Base-by-base conservation (phyloP, 306 rosid genomes). In the Vigna nakashimae region DNA sequence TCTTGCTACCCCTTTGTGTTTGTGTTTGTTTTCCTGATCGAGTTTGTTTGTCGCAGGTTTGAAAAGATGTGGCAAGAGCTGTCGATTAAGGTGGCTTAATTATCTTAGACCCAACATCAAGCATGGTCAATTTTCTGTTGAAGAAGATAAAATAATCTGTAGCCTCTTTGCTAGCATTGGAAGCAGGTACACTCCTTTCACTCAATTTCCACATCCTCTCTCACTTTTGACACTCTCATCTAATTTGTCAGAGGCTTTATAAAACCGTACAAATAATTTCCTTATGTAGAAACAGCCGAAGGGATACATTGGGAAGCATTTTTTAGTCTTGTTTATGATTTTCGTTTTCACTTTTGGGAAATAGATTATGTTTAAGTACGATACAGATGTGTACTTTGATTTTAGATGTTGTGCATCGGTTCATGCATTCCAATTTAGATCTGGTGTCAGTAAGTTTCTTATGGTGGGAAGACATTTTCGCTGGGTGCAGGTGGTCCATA, bases 21-120 rank as follows among this genome's bases (percentile, higher is more conserved):
- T 71, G 57, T 32, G 17, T 43, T 51, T 16, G 40, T 68, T 34
- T 43, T 51, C 18, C 46, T 69, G 43, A 38, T 64, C 73, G 53
- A 17, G n/a, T 81, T 81, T 79, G 13, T 65, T 77, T 34, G 1
- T 10, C 10, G 3, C 84, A 94, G 98, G 95, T 80, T 90, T 94
- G 26, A 90, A 60, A 88, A 92, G 98, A 76, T 94, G 98, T 80
- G 98, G 98, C 42, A 94, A 94, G 82, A 94, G 98, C 60, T 94
- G 98, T 83, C 89, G 98, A 79, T 75, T 94, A 7, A 89, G 98
- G 79, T 94, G 98, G 98, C 91, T 94, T 13, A 94, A 94, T 85
- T 94, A 94, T 90, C 93, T 94, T 7, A 87, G 98, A 34, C 98
- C 98, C 69, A 85, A 94, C 81, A 92, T 94, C 75, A 92, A 90